phyloP scores from a whole-genome alignment of 2,329 filamentous ascomycete species.

The Elsinoe necatrix region DNA sequence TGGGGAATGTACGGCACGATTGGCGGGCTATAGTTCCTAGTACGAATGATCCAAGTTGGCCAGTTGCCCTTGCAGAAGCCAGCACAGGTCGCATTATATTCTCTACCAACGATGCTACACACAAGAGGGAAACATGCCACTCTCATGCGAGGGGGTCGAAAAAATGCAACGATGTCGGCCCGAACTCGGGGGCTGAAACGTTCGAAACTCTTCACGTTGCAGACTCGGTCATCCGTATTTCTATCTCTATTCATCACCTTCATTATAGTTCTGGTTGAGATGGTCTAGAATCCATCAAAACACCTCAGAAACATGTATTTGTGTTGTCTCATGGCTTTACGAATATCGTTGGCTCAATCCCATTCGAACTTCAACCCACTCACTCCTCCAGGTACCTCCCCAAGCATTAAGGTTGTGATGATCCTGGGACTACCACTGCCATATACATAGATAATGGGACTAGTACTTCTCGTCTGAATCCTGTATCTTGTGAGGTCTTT shows the following conservation, averaged over 20 bases:
- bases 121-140: not conserved
- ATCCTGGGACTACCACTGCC: too few species aligned
- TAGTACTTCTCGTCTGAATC: too few species aligned
- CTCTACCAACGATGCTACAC: not conserved
- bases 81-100: slow-evolving; percentile 4
- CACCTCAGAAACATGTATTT: not conserved
- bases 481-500: not conserved
- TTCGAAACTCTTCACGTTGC: slow-evolving; percentile 9
- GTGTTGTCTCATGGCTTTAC: not conserved
- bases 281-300: not conserved
- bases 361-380: not conserved
- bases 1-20: not conserved
- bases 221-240: not conserved
- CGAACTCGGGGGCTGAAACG: slow-evolving; percentile 4
- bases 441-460: not conserved
- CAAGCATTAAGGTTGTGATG: too few species aligned
- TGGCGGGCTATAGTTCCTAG: not conserved
- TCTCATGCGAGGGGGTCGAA: not conserved
- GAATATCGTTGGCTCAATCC: not conserved
- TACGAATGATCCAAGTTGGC: slow-evolving; percentile 1
- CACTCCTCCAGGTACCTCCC: slow-evolving; percentile 14
- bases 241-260: not conserved
- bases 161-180: slow-evolving; percentile 9
- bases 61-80: slow-evolving; percentile 1
- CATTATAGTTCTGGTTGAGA: not conserved